A percentile compares a stretch with the other conserved stretches of the same genome.
Conservation (phyloP, 441 rosid genomes). For the Hypseocharis bilobata region DNA sequence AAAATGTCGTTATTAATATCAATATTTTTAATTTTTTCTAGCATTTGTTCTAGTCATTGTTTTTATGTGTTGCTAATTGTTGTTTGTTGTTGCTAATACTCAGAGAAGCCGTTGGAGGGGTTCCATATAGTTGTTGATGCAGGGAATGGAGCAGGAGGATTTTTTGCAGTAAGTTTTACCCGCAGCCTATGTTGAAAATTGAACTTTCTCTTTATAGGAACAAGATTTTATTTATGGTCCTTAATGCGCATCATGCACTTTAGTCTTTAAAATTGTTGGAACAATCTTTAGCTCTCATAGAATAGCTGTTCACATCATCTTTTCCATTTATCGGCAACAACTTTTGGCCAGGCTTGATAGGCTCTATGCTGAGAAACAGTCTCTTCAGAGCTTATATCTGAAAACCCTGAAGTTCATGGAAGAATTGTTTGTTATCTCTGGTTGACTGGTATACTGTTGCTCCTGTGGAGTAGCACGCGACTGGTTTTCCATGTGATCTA, state of each 20-base stretch:
- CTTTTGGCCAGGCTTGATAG: too few species aligned
- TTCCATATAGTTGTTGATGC: conserved; percentile 96
- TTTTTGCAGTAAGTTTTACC: conserved; percentile 69
- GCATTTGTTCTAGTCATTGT: background rate
- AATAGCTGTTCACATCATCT: background rate
- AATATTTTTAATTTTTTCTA: background rate
- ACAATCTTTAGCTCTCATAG: background rate
- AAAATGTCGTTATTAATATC: background rate
- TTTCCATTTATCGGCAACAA: background rate
- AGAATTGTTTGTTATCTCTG: background rate
- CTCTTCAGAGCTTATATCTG: background rate
- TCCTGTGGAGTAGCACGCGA: background rate
- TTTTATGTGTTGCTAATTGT: conserved; percentile 22
- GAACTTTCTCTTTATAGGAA: background rate
- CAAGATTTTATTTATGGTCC: background rate
- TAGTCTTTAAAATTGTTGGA: background rate
- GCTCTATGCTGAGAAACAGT: too few species aligned
- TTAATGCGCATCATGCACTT: background rate
- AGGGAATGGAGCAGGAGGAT: conserved; percentile 99
- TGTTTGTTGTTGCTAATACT: conserved; percentile 26
- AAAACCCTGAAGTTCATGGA: background rate
- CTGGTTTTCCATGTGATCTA: background rate
- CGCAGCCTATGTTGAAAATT: conserved; percentile 1
- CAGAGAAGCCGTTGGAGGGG: conserved; percentile 93
- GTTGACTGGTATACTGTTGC: background rate